These are phyloP conservation scores for Ascodesmis nigricans DNA, from an alignment of 495 filamentous ascomycete genomes.

Conservation along the genomic window DNA sequence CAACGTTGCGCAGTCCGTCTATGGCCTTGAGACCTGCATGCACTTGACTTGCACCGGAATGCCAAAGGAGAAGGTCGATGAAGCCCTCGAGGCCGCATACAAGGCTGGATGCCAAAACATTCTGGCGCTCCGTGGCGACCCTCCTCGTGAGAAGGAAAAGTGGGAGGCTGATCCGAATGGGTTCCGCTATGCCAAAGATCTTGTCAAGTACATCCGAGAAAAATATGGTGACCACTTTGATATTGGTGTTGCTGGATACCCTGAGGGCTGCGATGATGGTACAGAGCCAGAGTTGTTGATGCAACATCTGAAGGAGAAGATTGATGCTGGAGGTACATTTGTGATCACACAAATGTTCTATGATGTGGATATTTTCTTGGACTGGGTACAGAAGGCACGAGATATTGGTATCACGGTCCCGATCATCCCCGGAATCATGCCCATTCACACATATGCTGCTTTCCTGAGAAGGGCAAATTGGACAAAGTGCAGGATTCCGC, in stretches of 20 bases:
- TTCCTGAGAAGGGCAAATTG: constrained; percentile 78
- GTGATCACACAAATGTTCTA: constrained; percentile 99
- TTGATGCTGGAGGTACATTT: constrained; percentile 82
- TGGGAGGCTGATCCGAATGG: constrained; percentile 73
- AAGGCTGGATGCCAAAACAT: constrained; percentile 96
- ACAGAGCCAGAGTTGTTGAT: constrained; percentile 62
- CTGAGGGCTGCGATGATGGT: constrained; percentile 88
- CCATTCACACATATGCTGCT: constrained; percentile 80
- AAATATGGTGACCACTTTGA: constrained; percentile 91
- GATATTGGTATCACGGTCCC: constrained; percentile 69
- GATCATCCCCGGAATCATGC: constrained; percentile 97
- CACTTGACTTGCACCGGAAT: constrained; percentile 98
- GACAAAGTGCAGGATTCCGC: constrained; percentile 63
- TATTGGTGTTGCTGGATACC: constrained; percentile 93
- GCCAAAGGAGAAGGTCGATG: constrained; percentile 72
- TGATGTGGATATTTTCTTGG: constrained; percentile 80
- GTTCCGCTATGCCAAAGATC: constrained; percentile 79
- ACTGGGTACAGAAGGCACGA: constrained; percentile 69
- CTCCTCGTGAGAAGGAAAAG: constrained; percentile 78
- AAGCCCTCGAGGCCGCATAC: constrained; percentile 71
- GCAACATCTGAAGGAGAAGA: constrained; percentile 91
- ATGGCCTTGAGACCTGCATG: constrained; percentile 97
- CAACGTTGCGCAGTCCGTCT: constrained; percentile 81
- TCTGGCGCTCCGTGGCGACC: constrained; percentile 81
- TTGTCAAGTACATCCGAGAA: constrained; percentile 77